Evolutionary conservation across 768 basidiomycete genomes (phyloP), one percentile per base, ranked within the genome.

Genomic region (Agaricus bisporus): DNA sequence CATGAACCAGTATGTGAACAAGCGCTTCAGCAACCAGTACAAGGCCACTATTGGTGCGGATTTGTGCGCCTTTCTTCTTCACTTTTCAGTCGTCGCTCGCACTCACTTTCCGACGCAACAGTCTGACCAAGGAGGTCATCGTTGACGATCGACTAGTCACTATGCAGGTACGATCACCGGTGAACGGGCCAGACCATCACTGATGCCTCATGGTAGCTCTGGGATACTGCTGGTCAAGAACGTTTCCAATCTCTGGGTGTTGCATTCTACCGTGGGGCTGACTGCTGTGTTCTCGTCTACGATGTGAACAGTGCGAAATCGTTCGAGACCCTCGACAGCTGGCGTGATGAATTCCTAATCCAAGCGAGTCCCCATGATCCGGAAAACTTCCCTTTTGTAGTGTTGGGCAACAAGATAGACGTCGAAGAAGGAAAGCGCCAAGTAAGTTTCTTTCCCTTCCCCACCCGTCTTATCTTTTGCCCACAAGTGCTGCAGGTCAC

Each of bases 1-100:
- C 63, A 99, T 99, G 97, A 98, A 98, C 77, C 97, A 99, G 74
- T 98, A 97, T 76, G 97, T 99, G 60, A 98, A 98, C 83, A 98
- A 98, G 72, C 88, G 97, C 58, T 99, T 98, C 73, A 93, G 90
- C 70, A 97, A 95, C 74, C 95, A 98, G 74, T 99, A 99, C 82
- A 98, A 98, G 75, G 97, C 97, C 15, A 98, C 97, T 58, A 95
- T 95, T 66, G 93, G 93, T 55, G 93, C 93, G 56, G 92, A 95
- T 80, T 95, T 95, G 91, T 92, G 72, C 56, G 90, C 79, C 59
- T 47, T 46, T 43, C 49, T 46, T 54, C 60, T 41, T 51, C 45
- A 43, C 56, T 54, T 49, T 51, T 15, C 48, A 12, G 54, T 43
- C 51, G 49, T 36, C 47, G 26, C 42, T 53, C 49, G 55, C 59